Conservation (phyloP, 345 rosid genomes). For the Brassica rapa region DNA sequence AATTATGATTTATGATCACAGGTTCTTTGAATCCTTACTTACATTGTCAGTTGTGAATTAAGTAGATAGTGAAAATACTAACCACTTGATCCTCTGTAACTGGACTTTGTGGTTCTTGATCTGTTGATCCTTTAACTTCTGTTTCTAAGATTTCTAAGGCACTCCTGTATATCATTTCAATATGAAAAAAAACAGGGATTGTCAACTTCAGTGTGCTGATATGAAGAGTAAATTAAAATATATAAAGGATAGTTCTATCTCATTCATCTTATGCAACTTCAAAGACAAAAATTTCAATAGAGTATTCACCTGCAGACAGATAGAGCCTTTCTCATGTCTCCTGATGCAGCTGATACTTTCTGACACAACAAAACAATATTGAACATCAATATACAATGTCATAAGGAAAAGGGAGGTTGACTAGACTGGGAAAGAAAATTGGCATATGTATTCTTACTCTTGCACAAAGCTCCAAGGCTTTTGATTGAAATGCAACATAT, state of each 20-base stretch:
- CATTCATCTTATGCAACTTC: constrained; percentile 8
- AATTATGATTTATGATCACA: not conserved
- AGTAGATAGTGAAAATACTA: constrained; percentile 31
- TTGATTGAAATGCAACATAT: constrained; percentile 62
- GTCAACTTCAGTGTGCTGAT: not conserved
- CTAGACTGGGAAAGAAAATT: not conserved
- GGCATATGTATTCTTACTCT: constrained; percentile 60
- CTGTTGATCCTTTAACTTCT: constrained; percentile 53
- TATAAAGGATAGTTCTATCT: constrained; percentile 1
- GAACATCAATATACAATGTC: constrained; percentile 8
- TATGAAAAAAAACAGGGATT: not conserved
- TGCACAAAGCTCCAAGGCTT: constrained; percentile 91
- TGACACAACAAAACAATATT: constrained; percentile 38
- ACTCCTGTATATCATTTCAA: constrained; percentile 50
- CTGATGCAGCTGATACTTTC: constrained; percentile 96
- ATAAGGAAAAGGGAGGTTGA: not conserved
- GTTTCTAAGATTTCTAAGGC: constrained; percentile 78
- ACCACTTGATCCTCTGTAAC: constrained; percentile 44
- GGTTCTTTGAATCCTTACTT: not conserved
- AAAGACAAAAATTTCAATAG: not conserved
- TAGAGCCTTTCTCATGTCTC: constrained; percentile 95
- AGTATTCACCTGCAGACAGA: constrained; percentile 71
- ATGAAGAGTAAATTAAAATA: constrained; percentile 2
- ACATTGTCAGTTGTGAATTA: constrained; percentile 1
- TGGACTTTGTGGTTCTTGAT: constrained; percentile 28